Evolutionary conservation across 176 grass and related monocot genomes (phyloP).

Genomic region (Saccharum officinarum): DNA sequence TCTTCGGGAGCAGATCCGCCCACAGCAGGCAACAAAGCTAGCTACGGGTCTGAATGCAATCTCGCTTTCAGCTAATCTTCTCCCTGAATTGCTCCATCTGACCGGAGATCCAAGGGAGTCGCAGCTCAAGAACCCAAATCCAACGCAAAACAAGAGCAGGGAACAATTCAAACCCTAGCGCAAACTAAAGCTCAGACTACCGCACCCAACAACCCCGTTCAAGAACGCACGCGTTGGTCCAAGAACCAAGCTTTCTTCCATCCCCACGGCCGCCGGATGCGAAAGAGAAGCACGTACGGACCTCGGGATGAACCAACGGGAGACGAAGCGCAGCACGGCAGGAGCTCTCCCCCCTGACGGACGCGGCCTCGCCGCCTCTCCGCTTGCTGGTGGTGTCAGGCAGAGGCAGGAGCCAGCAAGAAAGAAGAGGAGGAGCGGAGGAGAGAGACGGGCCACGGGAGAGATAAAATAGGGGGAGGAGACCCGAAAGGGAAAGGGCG

Average conservation of each 20-base stretch:
- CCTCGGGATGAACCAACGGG: neutral
- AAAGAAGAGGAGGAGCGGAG: neutral
- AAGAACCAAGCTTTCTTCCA: neutral
- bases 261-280: no score
- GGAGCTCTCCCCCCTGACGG: neutral
- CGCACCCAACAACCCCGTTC: neutral
- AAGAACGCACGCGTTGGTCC: constrained; percentile 13
- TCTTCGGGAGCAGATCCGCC: neutral
- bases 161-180: neutral
- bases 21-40: neutral
- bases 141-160: neutral
- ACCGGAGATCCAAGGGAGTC: constrained; percentile 27
- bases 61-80: neutral
- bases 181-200: neutral
- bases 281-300: neutral
- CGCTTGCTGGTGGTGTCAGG: neutral
- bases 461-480: constrained; percentile 43
- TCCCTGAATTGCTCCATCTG: constrained; percentile 34
- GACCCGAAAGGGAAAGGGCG: neutral
- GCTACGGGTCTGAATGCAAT: neutral
- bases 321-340: neutral
- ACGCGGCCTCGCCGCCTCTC: neutral
- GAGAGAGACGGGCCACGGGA: constrained; percentile 19
- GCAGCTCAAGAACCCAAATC: constrained; percentile 18
- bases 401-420: neutral